These are phyloP conservation scores for Lagenaria siceraria DNA, from an alignment of 306 rosid genomes.

Conservation along the genomic window DNA sequence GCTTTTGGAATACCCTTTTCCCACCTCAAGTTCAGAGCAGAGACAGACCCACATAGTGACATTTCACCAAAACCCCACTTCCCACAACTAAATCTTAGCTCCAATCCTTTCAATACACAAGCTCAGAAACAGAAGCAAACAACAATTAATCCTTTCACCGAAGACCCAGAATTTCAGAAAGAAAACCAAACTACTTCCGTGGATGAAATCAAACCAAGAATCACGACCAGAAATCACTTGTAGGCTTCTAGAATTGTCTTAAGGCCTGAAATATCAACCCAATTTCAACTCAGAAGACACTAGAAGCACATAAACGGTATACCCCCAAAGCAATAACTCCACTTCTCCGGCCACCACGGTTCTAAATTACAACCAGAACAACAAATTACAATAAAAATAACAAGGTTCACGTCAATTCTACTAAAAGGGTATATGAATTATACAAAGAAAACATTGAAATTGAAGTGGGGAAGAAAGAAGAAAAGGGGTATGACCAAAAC, in stretches of 20 bases:
- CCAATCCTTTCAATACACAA: neutral
- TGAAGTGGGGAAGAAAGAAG: neutral
- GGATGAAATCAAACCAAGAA: neutral
- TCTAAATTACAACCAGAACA: neutral
- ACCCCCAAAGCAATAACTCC: neutral
- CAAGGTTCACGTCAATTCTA: neutral
- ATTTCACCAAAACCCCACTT: slow-evolving; percentile 21
- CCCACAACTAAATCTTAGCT: slow-evolving; percentile 2
- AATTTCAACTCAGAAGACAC: neutral
- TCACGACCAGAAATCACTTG: neutral
- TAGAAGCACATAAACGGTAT: neutral
- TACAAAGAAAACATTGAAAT: neutral
- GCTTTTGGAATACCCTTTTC: slow-evolving; percentile 9
- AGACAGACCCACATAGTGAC: slow-evolving; percentile 47
- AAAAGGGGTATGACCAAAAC: neutral
- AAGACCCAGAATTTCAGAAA: neutral
- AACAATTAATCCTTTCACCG: neutral
- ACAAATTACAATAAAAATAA: neutral
- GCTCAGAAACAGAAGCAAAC: neutral
- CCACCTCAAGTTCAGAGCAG: slow-evolving; percentile 40
- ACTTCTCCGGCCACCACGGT: neutral
- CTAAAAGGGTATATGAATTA: neutral
- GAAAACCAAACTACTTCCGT: neutral
- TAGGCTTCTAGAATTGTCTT: neutral
- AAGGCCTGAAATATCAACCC: neutral